These are phyloP conservation scores for Coniosporium uncinatum DNA, from an alignment of 2,329 filamentous ascomycete genomes.

Conservation along the genomic window DNA sequence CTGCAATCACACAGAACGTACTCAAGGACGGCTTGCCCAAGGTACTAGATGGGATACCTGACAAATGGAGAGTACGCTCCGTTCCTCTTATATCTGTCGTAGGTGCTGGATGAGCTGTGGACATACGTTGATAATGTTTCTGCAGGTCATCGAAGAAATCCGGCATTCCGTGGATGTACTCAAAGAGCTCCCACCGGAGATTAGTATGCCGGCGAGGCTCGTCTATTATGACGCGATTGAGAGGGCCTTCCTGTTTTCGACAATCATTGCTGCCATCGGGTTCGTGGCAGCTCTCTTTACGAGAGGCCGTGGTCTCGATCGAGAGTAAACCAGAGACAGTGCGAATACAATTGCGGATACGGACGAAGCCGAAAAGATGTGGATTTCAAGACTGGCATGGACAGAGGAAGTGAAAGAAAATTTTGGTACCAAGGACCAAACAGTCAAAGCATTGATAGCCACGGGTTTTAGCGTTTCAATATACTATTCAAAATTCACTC, in stretches of 20 bases:
- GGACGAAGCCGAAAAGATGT: too few relatives aligned
- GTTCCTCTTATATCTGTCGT: neutral
- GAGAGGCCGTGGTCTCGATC: slow-evolving; percentile 8
- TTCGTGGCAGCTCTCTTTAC: slow-evolving; percentile 42
- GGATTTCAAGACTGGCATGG: too few relatives aligned
- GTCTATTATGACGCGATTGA: slow-evolving; percentile 56
- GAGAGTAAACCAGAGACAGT: neutral
- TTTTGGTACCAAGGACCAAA: too few relatives aligned
- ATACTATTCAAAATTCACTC: too few relatives aligned
- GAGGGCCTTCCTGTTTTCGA: slow-evolving; percentile 51
- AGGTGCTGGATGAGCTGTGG: neutral
- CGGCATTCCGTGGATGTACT: slow-evolving; percentile 54
- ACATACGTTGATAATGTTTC: neutral
- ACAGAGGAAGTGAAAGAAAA: too few relatives aligned
- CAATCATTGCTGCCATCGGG: slow-evolving; percentile 42
- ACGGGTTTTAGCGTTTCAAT: too few relatives aligned
- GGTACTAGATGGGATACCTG: slow-evolving; percentile 47
- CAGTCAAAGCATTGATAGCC: too few relatives aligned
- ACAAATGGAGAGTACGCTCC: slow-evolving; percentile 50
- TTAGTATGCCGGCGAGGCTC: slow-evolving; percentile 48
- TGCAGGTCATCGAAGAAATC: slow-evolving; percentile 54
- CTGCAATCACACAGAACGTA: slow-evolving; percentile 57
- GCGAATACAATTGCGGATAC: too few relatives aligned
- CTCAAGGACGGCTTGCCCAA: slow-evolving; percentile 47
- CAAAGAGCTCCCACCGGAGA: slow-evolving; percentile 45